phyloP scores from a whole-genome alignment of 169 alveolate genomes.

The Plasmodium gaboni region DNA sequence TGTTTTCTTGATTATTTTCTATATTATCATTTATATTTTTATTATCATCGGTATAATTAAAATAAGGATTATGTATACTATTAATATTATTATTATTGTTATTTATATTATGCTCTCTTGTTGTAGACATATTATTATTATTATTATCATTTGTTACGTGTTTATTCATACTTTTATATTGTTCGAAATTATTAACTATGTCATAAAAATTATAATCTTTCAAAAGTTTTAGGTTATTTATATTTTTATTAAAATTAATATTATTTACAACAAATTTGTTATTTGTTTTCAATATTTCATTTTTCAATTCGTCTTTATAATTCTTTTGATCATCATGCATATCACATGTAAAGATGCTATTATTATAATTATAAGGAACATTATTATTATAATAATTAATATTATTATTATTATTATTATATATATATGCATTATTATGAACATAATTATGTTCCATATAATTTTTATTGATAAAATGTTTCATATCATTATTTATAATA shows the following conservation, averaged over 20 bases:
- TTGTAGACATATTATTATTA: not conserved
- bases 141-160: not conserved
- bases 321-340: conserved; percentile 6
- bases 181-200: not conserved
- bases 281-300: conserved; percentile 18
- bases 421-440: not conserved
- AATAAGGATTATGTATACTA: not conserved
- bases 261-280: not conserved
- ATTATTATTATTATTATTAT: not conserved
- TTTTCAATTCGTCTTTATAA: conserved; percentile 29
- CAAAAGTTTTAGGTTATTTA: not conserved
- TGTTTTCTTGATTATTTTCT: not conserved
- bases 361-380: not conserved
- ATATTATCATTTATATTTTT: not conserved
- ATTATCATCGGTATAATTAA: not conserved
- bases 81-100: not conserved
- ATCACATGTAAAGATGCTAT: not conserved
- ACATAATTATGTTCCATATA: conserved; percentile 3
- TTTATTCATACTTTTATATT: not conserved
- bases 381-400: not conserved
- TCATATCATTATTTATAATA: not conserved
- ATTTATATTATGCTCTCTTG: too few species aligned
- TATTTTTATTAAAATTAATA: not conserved
- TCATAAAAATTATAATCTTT: conserved; percentile 6
- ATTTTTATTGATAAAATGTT: conserved; percentile 2